phyloP scores from a whole-genome alignment of 176 grass and related monocot species.

The Hyparrhenia diplandra region DNA sequence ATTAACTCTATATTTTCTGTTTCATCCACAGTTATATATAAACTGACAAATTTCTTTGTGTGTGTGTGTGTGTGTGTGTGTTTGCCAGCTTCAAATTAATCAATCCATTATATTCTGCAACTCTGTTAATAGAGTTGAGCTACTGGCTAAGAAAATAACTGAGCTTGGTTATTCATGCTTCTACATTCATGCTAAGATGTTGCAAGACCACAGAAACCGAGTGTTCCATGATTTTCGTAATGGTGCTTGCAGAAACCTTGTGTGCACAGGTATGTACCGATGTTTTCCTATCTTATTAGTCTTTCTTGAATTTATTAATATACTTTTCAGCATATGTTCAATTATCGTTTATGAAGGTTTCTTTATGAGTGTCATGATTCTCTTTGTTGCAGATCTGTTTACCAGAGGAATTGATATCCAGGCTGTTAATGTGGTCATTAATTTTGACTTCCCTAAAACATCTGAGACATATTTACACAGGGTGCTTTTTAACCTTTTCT shows the following conservation, averaged over 20 bases:
- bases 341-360: background rate
- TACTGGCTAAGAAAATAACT: slow-evolving; percentile 91
- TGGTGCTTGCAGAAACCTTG: slow-evolving; percentile 93
- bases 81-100: slow-evolving; percentile 78
- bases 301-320: background rate
- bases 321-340: background rate
- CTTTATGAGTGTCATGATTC: background rate
- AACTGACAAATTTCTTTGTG: slow-evolving; percentile 17
- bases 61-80: slow-evolving; percentile 11
- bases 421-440: slow-evolving; percentile 95
- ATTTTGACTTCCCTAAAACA: slow-evolving; percentile 93
- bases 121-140: slow-evolving; percentile 89
- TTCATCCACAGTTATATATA: slow-evolving; percentile 10
- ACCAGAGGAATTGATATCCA: slow-evolving; percentile 98
- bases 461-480: slow-evolving; percentile 92
- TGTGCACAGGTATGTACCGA: slow-evolving; percentile 67
- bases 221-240: slow-evolving; percentile 97
- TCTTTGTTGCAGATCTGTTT: slow-evolving; percentile 79
- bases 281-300: too few relatives aligned
- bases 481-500: slow-evolving; percentile 29
- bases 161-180: slow-evolving; percentile 92
- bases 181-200: slow-evolving; percentile 97
- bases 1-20: background rate
- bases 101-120: slow-evolving; percentile 98
- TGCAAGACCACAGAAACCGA: slow-evolving; percentile 90